Evolutionary conservation across 2,329 filamentous ascomycete genomes (phyloP).

Genomic region (Pyrenochaeta sp.): DNA sequence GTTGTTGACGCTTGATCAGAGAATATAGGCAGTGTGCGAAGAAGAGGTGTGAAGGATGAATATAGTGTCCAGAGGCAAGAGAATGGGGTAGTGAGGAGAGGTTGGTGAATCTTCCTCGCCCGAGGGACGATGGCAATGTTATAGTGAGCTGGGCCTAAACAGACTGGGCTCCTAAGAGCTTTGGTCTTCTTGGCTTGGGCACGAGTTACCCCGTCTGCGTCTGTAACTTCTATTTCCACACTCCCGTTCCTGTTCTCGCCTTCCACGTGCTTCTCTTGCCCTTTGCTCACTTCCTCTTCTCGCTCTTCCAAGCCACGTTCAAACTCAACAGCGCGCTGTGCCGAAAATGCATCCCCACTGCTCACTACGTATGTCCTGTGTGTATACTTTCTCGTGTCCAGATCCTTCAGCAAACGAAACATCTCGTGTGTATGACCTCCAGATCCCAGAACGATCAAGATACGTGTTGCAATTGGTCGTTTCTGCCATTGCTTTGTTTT

Average conservation of each 20-base stretch:
- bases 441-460: slow-evolving; percentile 86
- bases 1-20: slow-evolving; percentile 11
- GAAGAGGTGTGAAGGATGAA: slow-evolving; percentile 67
- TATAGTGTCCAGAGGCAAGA: slow-evolving; percentile 72
- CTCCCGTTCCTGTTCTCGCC: not conserved
- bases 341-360: slow-evolving; percentile 77
- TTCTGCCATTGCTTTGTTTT: slow-evolving; percentile 26
- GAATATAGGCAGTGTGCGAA: slow-evolving; percentile 35
- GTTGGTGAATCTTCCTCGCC: slow-evolving; percentile 83
- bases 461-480: slow-evolving; percentile 60
- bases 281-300: slow-evolving; percentile 8
- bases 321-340: slow-evolving; percentile 69
- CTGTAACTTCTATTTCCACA: slow-evolving; percentile 6
- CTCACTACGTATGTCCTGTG: slow-evolving; percentile 85
- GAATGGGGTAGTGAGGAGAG: slow-evolving; percentile 75
- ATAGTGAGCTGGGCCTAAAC: slow-evolving; percentile 56
- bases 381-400: slow-evolving; percentile 56
- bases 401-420: slow-evolving; percentile 78
- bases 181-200: not conserved
- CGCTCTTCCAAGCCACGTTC: slow-evolving; percentile 56
- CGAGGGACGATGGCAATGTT: slow-evolving; percentile 75
- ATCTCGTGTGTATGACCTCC: slow-evolving; percentile 97
- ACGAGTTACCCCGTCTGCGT: slow-evolving; percentile 3
- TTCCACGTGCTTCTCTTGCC: slow-evolving; percentile 5
- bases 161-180: slow-evolving; percentile 5